Conservation (phyloP, 208 protist genomes). For the Acanthamoeba quina region DNA sequence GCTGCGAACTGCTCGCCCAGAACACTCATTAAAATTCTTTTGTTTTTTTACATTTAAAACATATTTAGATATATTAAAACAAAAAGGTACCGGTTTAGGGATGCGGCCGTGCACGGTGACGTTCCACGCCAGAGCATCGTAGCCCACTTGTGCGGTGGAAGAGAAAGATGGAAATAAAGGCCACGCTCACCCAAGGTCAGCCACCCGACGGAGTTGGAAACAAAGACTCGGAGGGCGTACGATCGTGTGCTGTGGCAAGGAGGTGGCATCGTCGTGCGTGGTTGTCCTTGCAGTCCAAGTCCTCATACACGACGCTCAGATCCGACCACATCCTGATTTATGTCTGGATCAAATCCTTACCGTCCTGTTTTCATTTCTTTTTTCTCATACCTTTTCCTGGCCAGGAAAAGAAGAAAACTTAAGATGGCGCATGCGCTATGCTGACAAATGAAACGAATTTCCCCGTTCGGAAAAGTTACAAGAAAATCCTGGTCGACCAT, state of each 20-base stretch:
- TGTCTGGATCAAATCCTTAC: too few species aligned
- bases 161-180: neutral
- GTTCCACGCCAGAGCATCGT: constrained; percentile 4
- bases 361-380: too few species aligned
- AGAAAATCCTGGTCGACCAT: too few species aligned
- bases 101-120: neutral
- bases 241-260: neutral
- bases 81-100: neutral
- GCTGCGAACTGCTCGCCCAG: neutral
- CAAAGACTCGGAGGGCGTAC: neutral
- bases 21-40: neutral
- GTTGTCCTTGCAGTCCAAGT: neutral
- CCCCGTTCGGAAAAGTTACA: too few species aligned
- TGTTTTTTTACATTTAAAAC: neutral
- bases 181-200: neutral
- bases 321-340: neutral
- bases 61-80: neutral
- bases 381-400: too few species aligned
- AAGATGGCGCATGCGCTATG: too few species aligned
- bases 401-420: too few species aligned
- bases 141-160: neutral
- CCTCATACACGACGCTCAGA: constrained; percentile 1
- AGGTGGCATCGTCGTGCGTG: neutral
- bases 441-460: too few species aligned
- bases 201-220: too few species aligned